phyloP scores from a whole-genome alignment of 2,329 filamentous ascomycete genomes.

The Pyrenophora seminiperda region DNA sequence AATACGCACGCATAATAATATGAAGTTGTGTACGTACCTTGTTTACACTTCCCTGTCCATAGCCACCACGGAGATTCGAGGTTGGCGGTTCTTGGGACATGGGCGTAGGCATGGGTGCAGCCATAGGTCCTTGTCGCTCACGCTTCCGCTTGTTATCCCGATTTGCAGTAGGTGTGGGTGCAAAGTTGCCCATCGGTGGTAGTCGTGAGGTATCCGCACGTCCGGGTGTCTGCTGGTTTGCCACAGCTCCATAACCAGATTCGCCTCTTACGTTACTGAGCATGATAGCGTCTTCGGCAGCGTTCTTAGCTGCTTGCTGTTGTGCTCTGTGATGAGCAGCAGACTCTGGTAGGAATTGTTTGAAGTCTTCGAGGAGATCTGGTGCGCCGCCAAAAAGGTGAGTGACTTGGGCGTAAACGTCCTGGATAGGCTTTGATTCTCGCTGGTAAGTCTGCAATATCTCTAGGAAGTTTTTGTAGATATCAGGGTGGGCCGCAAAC shows the following conservation, averaged over 20 bases:
- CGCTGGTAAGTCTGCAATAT: conserved; percentile 98
- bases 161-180: conserved; percentile 77
- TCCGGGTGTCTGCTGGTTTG: conserved; percentile 56
- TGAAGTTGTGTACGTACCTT: conserved; percentile 34
- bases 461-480: conserved; percentile 98
- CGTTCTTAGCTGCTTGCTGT: conserved; percentile 66
- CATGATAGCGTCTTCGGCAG: conserved; percentile 70
- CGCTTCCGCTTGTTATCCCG: conserved; percentile 89
- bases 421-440: conserved; percentile 97
- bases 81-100: conserved; percentile 43
- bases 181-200: conserved; percentile 94
- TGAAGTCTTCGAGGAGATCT: conserved; percentile 96
- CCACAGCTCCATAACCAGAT: conserved; percentile 51
- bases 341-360: conserved; percentile 95
- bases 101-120: conserved; percentile 41
- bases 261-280: conserved; percentile 68
- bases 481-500: conserved; percentile 94
- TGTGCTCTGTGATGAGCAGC: conserved; percentile 63
- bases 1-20: conserved; percentile 9
- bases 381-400: conserved; percentile 90
- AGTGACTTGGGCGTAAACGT: conserved; percentile 97
- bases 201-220: conserved; percentile 58
- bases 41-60: conserved; percentile 35
- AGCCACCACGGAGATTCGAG: conserved; percentile 39
- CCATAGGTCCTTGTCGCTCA: conserved; percentile 61